These are phyloP conservation scores for Baudoinia panamericana DNA, from an alignment of 495 filamentous ascomycete genomes.

Conservation along the genomic window DNA sequence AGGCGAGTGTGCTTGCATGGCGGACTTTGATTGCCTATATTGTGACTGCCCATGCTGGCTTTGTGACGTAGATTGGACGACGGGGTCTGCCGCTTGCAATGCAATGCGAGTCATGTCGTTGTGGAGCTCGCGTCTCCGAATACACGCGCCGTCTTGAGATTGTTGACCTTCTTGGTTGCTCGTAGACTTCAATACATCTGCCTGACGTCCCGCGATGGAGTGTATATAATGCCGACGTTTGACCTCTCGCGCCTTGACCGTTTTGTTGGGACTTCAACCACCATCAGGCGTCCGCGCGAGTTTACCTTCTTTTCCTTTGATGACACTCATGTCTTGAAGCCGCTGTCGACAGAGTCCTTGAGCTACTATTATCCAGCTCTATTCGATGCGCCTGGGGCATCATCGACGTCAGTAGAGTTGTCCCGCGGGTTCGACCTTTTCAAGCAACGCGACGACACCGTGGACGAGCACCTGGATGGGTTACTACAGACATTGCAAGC, in stretches of 20 bases:
- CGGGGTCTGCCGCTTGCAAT: no score
- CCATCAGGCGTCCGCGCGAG: conserved; percentile 43
- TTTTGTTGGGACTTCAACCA: conserved; percentile 7
- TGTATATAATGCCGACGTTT: conserved; percentile 6
- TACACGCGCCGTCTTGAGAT: no score
- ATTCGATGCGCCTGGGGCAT: conserved; percentile 37
- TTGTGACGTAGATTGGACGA: no score
- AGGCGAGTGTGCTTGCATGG: no score
- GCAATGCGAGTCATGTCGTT: no score
- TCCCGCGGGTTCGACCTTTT: conserved; percentile 73
- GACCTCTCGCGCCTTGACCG: conserved; percentile 5
- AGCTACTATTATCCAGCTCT: conserved; percentile 76
- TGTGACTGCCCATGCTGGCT: no score
- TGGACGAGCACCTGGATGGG: conserved; percentile 79
- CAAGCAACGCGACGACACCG: conserved; percentile 63
- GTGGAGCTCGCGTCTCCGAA: no score
- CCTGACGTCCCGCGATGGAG: no score
- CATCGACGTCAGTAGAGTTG: conserved; percentile 36
- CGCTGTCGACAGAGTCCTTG: conserved; percentile 61
- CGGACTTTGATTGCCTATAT: no score
- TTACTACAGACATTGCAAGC: conserved; percentile 57
- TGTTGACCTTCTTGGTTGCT: no score
- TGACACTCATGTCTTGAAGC: conserved; percentile 54
- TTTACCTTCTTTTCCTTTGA: conserved; percentile 88
- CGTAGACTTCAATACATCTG: no score